These are phyloP conservation scores for Crucibulum laeve DNA, from an alignment of 768 basidiomycete species.

Conservation along the genomic window DNA sequence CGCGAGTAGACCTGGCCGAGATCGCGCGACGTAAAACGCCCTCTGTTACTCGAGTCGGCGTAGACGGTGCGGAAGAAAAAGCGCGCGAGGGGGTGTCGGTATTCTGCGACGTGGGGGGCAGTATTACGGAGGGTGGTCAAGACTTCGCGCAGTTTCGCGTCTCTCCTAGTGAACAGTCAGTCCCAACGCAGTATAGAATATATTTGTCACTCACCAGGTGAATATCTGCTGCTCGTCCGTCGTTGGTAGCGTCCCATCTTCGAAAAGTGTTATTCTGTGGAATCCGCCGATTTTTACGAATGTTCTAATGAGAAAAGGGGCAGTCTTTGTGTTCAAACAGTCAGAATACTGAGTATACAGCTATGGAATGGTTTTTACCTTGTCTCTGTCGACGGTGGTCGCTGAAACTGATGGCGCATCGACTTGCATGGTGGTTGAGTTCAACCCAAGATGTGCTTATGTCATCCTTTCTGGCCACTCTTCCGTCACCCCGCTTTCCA, in stretches of 20 bases:
- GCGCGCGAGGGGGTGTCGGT: slow-evolving; percentile 76
- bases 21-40: slow-evolving; percentile 71
- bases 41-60: slow-evolving; percentile 68
- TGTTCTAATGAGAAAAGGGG: slow-evolving; percentile 77
- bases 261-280: slow-evolving; percentile 70
- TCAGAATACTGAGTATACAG: too few relatives aligned
- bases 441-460: too few relatives aligned
- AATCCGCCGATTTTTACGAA: slow-evolving; percentile 82
- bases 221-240: slow-evolving; percentile 82
- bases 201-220: slow-evolving; percentile 60
- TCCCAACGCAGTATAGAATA: background rate
- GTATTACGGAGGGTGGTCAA: slow-evolving; percentile 72
- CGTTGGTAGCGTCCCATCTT: slow-evolving; percentile 71
- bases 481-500: too few relatives aligned
- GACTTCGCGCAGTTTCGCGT: slow-evolving; percentile 77
- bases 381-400: too few relatives aligned
- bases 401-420: too few relatives aligned
- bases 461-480: too few relatives aligned
- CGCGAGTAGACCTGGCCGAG: slow-evolving; percentile 80
- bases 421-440: too few relatives aligned
- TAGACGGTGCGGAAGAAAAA: slow-evolving; percentile 80
- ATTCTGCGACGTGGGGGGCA: slow-evolving; percentile 64
- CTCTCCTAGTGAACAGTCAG: slow-evolving; percentile 51
- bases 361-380: too few relatives aligned
- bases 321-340: too few relatives aligned